phyloP scores from a whole-genome alignment of 2,329 filamentous ascomycete species.

The Epichloe uncinata region DNA sequence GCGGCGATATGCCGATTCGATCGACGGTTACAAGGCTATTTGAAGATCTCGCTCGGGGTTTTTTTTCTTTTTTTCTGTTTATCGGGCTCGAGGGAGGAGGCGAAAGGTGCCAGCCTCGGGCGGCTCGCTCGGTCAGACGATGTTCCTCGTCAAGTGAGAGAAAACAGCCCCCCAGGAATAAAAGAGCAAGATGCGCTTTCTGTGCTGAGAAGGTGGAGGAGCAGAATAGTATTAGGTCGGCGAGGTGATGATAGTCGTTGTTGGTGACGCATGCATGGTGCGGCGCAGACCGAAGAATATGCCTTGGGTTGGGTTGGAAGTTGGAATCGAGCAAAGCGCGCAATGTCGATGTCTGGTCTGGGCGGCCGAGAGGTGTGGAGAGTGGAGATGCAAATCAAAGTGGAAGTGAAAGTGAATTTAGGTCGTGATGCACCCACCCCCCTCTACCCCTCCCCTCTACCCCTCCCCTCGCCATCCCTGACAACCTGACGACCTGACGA shows the following conservation, averaged over 20 bases:
- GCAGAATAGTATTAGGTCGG: not conserved
- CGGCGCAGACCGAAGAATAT: not conserved
- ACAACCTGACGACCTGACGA: no score
- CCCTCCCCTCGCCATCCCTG: no score
- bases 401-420: no score
- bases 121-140: no score
- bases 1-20: conserved; percentile 5
- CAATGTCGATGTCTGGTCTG: no score
- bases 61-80: not conserved
- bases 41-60: not conserved
- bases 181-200: not conserved
- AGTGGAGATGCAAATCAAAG: no score
- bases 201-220: not conserved
- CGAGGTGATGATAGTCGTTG: not conserved
- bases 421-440: no score
- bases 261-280: not conserved
- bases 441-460: no score
- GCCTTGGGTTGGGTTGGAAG: not conserved
- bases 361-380: no score
- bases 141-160: no score
- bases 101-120: no score
- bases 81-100: not conserved
- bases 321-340: not conserved
- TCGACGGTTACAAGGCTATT: not conserved
- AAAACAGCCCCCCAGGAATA: no score